Evolutionary conservation across 73 alveolate species (phyloP).

Genomic region (Paramecium biaurelia): DNA sequence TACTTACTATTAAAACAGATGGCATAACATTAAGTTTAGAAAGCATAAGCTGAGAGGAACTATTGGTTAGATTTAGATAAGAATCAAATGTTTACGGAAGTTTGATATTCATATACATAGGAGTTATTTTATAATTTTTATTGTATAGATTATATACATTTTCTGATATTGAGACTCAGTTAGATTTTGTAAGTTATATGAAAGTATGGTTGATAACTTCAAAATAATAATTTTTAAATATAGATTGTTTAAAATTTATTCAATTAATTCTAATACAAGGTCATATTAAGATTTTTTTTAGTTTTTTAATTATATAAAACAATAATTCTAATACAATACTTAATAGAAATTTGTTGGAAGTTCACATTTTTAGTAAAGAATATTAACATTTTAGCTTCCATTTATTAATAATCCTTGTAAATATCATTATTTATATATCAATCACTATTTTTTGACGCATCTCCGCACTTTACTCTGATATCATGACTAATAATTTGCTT

Average conservation of each 20-base stretch:
- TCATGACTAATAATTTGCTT: background rate
- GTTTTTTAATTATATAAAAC: too few relatives aligned
- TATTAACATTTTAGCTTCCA: too few relatives aligned
- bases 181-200: too few relatives aligned
- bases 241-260: too few relatives aligned
- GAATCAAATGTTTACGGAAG: background rate
- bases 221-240: too few relatives aligned
- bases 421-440: background rate
- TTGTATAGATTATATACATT: too few relatives aligned
- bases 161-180: too few relatives aligned
- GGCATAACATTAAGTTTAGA: background rate
- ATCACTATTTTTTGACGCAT: background rate
- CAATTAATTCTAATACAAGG: too few relatives aligned
- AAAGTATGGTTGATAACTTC: too few relatives aligned
- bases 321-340: background rate
- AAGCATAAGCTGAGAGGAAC: constrained; percentile 5
- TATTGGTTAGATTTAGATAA: constrained; percentile 18
- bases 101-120: background rate
- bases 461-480: background rate
- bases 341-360: background rate
- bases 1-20: background rate
- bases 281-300: too few relatives aligned
- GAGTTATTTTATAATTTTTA: too few relatives aligned
- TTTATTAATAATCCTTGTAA: too few relatives aligned
- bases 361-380: background rate